phyloP scores from a whole-genome alignment of 495 filamentous ascomycete genomes.

The Immersiella caudata region DNA sequence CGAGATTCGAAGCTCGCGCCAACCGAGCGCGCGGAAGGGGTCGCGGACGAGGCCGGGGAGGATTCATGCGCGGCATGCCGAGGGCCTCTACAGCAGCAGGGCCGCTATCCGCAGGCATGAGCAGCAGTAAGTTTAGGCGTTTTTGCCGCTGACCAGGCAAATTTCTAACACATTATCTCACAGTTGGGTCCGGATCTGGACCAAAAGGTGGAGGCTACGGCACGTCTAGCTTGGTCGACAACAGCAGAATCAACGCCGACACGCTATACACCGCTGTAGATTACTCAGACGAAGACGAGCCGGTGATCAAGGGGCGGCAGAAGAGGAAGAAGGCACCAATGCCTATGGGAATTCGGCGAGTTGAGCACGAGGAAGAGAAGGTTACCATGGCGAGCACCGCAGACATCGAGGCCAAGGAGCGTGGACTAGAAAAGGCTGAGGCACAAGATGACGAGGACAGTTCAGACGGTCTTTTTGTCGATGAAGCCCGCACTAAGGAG shows the following conservation, averaged over 20 bases:
- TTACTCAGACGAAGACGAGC: slow-evolving; percentile 36
- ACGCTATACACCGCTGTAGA: slow-evolving; percentile 39
- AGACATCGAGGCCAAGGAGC: slow-evolving; percentile 47
- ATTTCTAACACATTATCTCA: slow-evolving; percentile 12
- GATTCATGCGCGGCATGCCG: slow-evolving; percentile 34
- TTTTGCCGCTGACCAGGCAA: not conserved
- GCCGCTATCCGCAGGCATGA: slow-evolving; percentile 41
- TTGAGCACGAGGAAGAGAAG: slow-evolving; percentile 56
- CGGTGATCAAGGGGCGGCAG: slow-evolving; percentile 17
- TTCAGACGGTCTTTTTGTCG: slow-evolving; percentile 45
- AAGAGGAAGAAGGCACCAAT: slow-evolving; percentile 33
- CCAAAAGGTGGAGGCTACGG: slow-evolving; percentile 23
- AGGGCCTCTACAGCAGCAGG: slow-evolving; percentile 39
- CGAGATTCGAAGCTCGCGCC: slow-evolving; percentile 23
- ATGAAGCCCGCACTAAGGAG: slow-evolving; percentile 18
- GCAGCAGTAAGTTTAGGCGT: slow-evolving; percentile 32
- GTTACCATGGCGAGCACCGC: slow-evolving; percentile 57
- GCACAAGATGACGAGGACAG: slow-evolving; percentile 46
- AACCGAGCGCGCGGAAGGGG: slow-evolving; percentile 39
- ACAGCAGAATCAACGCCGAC: slow-evolving; percentile 47
- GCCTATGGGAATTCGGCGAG: slow-evolving; percentile 55
- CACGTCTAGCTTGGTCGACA: slow-evolving; percentile 33
- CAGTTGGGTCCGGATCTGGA: slow-evolving; percentile 13
- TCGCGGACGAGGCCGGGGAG: slow-evolving; percentile 45
- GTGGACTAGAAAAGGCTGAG: slow-evolving; percentile 36